phyloP scores from a whole-genome alignment of 2,329 filamentous ascomycete species.

The Fusarium redolens region DNA sequence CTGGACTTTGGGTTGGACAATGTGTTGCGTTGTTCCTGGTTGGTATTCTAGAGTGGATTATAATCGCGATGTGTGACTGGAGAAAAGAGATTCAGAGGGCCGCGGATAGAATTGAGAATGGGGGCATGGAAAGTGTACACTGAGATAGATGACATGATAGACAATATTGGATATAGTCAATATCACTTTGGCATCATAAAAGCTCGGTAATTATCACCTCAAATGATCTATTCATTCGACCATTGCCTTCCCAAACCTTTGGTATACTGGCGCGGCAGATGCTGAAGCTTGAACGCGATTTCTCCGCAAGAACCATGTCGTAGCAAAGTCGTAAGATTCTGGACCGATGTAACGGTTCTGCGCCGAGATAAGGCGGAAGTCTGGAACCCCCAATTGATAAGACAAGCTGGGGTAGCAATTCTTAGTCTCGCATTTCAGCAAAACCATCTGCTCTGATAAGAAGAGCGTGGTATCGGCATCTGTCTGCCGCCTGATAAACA shows the following conservation, averaged over 20 bases:
- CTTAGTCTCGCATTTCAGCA: background rate
- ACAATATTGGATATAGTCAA: accelerated
- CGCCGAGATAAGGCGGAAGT: constrained; percentile 9
- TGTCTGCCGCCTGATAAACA: constrained; percentile 4
- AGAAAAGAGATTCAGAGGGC: constrained; percentile 54
- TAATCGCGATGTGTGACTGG: constrained; percentile 84
- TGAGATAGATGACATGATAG: background rate
- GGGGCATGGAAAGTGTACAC: constrained; percentile 3
- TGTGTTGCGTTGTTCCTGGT: constrained; percentile 85
- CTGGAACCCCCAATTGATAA: constrained; percentile 28
- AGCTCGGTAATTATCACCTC: accelerated
- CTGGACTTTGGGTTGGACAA: constrained; percentile 85
- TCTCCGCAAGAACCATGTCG: background rate
- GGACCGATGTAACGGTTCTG: constrained; percentile 10
- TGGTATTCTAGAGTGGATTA: constrained; percentile 80
- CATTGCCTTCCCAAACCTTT: accelerated
- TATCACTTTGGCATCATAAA: accelerated
- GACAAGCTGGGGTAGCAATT: constrained; percentile 4
- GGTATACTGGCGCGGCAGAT: background rate
- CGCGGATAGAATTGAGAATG: constrained; percentile 40
- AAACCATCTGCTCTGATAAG: background rate
- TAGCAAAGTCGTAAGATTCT: background rate
- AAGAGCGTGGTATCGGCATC: background rate
- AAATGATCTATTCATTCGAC: background rate
- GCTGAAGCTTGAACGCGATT: accelerated